Conservation (phyloP, 2,329 filamentous ascomycete genomes). For the Talaromyces sp. region DNA sequence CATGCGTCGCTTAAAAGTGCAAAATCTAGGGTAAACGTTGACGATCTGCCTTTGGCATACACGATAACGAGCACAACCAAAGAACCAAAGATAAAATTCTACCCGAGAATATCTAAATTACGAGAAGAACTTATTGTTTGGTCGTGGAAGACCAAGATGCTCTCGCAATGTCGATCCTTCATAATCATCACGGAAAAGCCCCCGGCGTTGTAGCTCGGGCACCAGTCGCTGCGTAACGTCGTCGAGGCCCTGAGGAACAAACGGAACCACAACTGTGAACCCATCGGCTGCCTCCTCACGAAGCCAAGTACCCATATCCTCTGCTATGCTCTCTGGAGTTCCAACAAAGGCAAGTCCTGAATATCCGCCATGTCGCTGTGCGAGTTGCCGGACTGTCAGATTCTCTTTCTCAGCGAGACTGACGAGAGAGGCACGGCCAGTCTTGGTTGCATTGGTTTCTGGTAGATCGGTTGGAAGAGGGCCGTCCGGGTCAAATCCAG, state of each 20-base stretch:
- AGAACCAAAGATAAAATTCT: background rate
- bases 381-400: conserved; percentile 49
- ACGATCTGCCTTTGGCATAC: background rate
- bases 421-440: conserved; percentile 40
- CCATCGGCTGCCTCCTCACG: conserved; percentile 46
- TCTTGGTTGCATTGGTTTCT: conserved; percentile 53
- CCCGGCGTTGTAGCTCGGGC: conserved; percentile 48
- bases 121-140: conserved; percentile 36
- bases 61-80: background rate
- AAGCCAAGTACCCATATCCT: conserved; percentile 48
- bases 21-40: background rate
- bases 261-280: conserved; percentile 49
- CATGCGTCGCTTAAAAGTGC: background rate
- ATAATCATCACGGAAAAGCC: conserved; percentile 50
- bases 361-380: conserved; percentile 47
- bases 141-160: conserved; percentile 49
- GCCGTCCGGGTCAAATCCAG: conserved; percentile 45
- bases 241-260: conserved; percentile 47
- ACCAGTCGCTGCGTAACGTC: conserved; percentile 45
- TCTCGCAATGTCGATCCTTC: conserved; percentile 50
- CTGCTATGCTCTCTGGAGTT: conserved; percentile 44
- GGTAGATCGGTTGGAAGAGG: conserved; percentile 47
- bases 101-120: background rate
- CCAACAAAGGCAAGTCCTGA: conserved; percentile 49
- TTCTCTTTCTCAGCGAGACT: conserved; percentile 42